phyloP scores from a whole-genome alignment of 495 filamentous ascomycete genomes.

The Xylaria sp. region DNA sequence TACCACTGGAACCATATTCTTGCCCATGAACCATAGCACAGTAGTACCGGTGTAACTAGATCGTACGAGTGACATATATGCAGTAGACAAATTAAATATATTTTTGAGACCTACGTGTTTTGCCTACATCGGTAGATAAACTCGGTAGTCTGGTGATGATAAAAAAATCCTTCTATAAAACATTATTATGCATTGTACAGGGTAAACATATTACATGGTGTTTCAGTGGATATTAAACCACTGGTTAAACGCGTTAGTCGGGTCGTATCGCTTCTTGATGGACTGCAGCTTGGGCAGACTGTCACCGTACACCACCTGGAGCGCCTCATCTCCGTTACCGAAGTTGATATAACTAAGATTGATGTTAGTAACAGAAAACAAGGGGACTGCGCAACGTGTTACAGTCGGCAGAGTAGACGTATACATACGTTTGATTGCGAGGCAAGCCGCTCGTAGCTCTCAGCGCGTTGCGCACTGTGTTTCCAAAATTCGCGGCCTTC shows the following conservation, averaged over 20 bases:
- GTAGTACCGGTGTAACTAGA: not conserved
- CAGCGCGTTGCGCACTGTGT: constrained; percentile 28
- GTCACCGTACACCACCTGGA: constrained; percentile 39
- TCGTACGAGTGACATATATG: constrained; percentile 5
- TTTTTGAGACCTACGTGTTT: not conserved
- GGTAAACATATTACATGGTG: not conserved
- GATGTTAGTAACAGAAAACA: not conserved
- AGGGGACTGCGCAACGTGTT: not conserved
- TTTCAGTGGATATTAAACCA: constrained; percentile 29
- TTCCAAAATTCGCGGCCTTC: constrained; percentile 37
- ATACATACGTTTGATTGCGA: constrained; percentile 32
- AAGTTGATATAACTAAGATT: constrained; percentile 48
- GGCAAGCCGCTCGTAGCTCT: constrained; percentile 22
- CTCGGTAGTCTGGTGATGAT: not conserved
- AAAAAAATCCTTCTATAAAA: not conserved
- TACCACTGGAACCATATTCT: not conserved
- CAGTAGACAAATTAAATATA: not conserved
- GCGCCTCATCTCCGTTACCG: constrained; percentile 49
- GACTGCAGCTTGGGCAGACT: constrained; percentile 39
- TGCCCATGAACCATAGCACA: not conserved
- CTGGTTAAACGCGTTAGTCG: constrained; percentile 43
- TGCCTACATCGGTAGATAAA: not conserved
- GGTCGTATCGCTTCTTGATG: constrained; percentile 51
- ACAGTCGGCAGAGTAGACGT: constrained; percentile 23
- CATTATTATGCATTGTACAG: constrained; percentile 8